Evolutionary conservation across 345 rosid species (phyloP), one percentile per base, ranked within the genome.

Genomic region (Sonneratia caseolaris): DNA sequence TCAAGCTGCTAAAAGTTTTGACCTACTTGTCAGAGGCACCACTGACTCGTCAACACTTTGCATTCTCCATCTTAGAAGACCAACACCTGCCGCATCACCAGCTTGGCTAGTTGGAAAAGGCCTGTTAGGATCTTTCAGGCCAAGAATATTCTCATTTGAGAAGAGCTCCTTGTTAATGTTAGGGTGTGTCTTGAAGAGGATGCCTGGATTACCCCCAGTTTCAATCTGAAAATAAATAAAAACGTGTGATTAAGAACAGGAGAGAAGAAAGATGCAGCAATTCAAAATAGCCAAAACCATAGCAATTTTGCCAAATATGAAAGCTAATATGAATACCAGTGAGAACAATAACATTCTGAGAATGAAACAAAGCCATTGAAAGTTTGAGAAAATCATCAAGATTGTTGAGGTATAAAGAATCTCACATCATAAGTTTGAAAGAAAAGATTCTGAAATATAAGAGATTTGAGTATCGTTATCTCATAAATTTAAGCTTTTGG

Each of bases 61-160:
- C 98, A 96, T 91, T 82, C 99, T 89, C 99, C 99, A 96, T 82
- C 82, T 92, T 81, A 96, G 78, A 79, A 96, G 98, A 77, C 96
- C 97, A 80, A 92, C 97, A 71, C 99, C 99, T 53, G 87, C 79
- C 7, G 83, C 84, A 61, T 91, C 99, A 70, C 93, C 96, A 66
- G 87, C 79, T 82, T 86, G 88, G 78, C 91, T 96, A 69, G 92
- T 83, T 71, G 99, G 99, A 75, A 92, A 96, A 66, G 98, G 97
- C 80, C 97, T 85, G 66, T 85, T 89, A 59, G 98, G 97, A 76
- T 94, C 96, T 84, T 86, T 96, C 80, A 92, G 83, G 51, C 99
- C 98, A 37, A 96, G 85, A 75, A 89, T 85, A 69, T 85, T 92
- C 79, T 92, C 89, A 80, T 72, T 83, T 57, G 89, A 73, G 80